phyloP scores from a whole-genome alignment of 1,284 basidiomycete genomes.

The Kwoniella shivajii region DNA sequence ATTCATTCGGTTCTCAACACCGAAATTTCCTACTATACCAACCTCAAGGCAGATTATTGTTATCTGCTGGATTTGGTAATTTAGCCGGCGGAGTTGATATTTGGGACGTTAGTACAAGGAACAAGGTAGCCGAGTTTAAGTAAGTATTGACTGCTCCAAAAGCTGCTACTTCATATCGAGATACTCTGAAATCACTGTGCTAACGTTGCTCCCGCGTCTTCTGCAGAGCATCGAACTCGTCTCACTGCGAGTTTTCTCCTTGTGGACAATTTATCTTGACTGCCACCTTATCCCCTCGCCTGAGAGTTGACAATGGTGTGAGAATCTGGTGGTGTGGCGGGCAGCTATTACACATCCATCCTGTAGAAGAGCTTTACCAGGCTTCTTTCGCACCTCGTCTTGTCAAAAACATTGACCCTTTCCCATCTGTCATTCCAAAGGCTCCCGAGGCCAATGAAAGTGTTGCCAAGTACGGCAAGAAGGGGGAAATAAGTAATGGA shows the following conservation, averaged over 20 bases:
- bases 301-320: constrained; percentile 96
- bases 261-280: constrained; percentile 91
- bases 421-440: constrained; percentile 71
- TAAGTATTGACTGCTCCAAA: too few species aligned
- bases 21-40: constrained; percentile 94
- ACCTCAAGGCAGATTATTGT: constrained; percentile 85
- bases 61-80: constrained; percentile 94
- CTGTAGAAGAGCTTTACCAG: constrained; percentile 85
- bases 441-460: constrained; percentile 72
- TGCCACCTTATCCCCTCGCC: constrained; percentile 86
- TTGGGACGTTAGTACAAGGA: constrained; percentile 82
- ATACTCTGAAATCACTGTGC: too few species aligned
- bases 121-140: constrained; percentile 76
- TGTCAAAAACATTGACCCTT: constrained; percentile 67
- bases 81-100: constrained; percentile 90
- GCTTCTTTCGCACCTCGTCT: constrained; percentile 76
- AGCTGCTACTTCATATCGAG: too few species aligned
- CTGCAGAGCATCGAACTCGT: constrained; percentile 83
- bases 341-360: constrained; percentile 76
- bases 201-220: too few species aligned
- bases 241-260: constrained; percentile 92
- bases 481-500: constrained; percentile 48
- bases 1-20: constrained; percentile 87
- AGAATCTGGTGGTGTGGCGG: constrained; percentile 95
- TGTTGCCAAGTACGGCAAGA: constrained; percentile 57